Base-by-base conservation (phyloP, 108 stramenopile genomes). In the Fragilaria crotonensis region DNA sequence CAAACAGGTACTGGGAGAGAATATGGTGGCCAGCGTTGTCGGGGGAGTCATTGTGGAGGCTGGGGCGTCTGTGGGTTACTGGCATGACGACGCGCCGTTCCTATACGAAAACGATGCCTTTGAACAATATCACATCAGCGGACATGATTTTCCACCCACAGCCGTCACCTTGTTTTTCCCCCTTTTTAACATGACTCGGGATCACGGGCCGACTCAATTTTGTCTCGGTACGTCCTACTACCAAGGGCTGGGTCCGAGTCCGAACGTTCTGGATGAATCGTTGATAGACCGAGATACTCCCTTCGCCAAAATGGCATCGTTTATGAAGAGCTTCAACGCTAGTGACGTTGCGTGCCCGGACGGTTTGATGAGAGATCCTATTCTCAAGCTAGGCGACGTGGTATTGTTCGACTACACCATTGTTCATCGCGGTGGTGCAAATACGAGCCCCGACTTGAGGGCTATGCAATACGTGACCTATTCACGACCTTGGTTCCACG, bases 161-260 rank as follows among this genome's bases (percentile, higher is more conserved):
- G 45, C 47, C 21, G 63, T 66, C 51, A 66, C 32, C 27, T 32
- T 72, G 58, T 53, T 72, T n/a, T 29, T 48, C 14, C 70, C 70
- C 0, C 50, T 72, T 32, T 29, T 72, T 19, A 55, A 61, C 21
- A 32, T 47, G 30, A 48, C 58, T 4, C 11, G 44, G 32, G 64
- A 66, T 19, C 68, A 62, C 52, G 70, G 70, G 19, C 70, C 64
- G 2, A 72, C 70, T 11, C 64, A 72, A 32, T 72, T 72, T 46
- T 72, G 70, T 33, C 29, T 72, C 45, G 70, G 70, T 26, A 48
- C 48, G 11, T 50, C 60, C 20, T 48, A 5, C 4, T 17, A 50
- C 18, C 4, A 33, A 21, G 45, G 45, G 20, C 22, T 46, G 19
- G n/a, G n/a, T n/a, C n/a, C n/a, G n/a, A n/a, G n/a, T n/a, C n/a